Base-by-base conservation (phyloP, 768 basidiomycete species). In the Macrolepiota albuminosa region DNA sequence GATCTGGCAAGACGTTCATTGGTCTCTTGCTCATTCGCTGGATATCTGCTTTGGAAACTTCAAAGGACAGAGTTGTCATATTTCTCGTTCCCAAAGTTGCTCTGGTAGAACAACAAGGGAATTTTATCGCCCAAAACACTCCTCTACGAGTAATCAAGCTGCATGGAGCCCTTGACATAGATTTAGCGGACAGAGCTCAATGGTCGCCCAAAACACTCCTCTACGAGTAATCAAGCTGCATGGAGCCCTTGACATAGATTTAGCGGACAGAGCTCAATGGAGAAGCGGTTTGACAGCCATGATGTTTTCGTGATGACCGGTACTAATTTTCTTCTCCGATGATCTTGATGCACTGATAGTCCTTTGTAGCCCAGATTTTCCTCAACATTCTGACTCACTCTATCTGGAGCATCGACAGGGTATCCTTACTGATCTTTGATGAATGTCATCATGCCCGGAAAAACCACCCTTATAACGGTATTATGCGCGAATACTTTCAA, bases 241-340 rank as follows among this genome's bases (percentile, higher is more conserved):
- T 61, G 93, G 93, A 18, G 81, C 83, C 8, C 75, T 87, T 43
- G 85, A 87, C n/a, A 75, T 91, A 56, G 85, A 89, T 64, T 78
- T 90, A 60, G 82, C 86, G 46, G 84, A 94, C 66, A 76, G 85
- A 56, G 65, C 66, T 13, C 79, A 79, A 52, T 95, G 92, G 78
- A 73, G 64, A 75, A 75, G 40, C 80, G 85, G 57, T 84, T 95
- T 54, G 74, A 80, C 58, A 70, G 75, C 6, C 74, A 84, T 45
- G 91, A 94, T 69, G 87, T 94, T 8, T 79, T 93, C 58, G 91
- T 96, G 2, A 89, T 93, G 85, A 95, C 94, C 11, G 85, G 90
- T 91, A 71, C 29, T 54, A 4, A 10, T n/a, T 46, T 13, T 16
- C 37, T 48, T 31, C 16, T 31, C n/a, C 14, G 31, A 42, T 61